These are phyloP conservation scores for Geranium brycei DNA, from an alignment of 345 rosid genomes.

Conservation along the genomic window DNA sequence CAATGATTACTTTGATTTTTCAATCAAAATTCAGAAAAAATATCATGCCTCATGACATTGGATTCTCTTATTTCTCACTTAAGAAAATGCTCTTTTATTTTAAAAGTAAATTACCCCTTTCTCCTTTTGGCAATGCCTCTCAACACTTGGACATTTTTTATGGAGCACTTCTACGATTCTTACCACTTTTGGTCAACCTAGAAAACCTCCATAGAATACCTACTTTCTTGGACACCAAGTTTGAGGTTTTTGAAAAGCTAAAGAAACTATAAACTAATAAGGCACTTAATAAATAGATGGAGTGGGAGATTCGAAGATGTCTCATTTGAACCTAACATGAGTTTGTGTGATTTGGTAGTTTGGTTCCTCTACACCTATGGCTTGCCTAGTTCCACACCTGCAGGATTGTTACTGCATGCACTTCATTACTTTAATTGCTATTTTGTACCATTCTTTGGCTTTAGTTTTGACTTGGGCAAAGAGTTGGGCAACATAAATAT, in stretches of 20 bases:
- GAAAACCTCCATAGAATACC: neutral
- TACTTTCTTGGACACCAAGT: neutral
- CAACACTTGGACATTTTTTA: neutral
- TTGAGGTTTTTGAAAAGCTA: neutral
- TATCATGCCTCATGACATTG: no score
- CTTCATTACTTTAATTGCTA: neutral
- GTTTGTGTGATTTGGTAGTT: neutral
- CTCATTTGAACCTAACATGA: neutral
- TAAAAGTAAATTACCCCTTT: neutral
- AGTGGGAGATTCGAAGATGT: neutral
- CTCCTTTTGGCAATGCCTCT: neutral
- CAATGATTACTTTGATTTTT: no score
- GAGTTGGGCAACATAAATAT: neutral
- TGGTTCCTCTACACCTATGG: neutral
- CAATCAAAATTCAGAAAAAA: no score
- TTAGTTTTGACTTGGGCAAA: neutral
- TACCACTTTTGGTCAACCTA: neutral
- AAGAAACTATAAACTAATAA: neutral
- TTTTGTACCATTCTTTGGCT: neutral
- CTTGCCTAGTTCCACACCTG: neutral
- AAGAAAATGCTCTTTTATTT: no score
- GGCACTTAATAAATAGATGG: neutral
- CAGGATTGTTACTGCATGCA: neutral
- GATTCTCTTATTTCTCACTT: no score
- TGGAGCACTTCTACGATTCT: neutral